phyloP scores from a whole-genome alignment of 164 flowering plant species.

The Malania oleifera region DNA sequence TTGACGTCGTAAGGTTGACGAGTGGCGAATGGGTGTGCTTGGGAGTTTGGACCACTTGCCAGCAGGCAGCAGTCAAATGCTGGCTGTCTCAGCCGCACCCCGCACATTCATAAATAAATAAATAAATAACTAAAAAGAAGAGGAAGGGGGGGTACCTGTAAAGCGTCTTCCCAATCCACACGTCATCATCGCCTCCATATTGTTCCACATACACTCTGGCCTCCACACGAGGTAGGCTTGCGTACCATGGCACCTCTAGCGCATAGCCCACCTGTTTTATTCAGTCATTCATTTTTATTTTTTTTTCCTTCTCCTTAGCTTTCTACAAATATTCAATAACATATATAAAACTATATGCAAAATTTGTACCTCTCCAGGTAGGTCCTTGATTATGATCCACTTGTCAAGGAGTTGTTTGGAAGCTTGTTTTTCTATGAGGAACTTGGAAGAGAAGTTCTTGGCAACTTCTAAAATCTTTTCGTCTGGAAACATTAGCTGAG shows the following conservation, averaged over 20 bases:
- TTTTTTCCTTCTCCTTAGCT: too few species aligned
- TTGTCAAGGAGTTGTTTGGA: slow-evolving; percentile 60
- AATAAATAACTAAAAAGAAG: too few species aligned
- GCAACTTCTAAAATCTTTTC: slow-evolving; percentile 70
- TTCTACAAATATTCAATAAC: not conserved
- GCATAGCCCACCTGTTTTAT: slow-evolving; percentile 76
- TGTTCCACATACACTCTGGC: slow-evolving; percentile 78
- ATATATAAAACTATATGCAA: not conserved
- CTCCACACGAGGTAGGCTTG: slow-evolving; percentile 77
- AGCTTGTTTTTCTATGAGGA: slow-evolving; percentile 54
- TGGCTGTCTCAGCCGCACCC: too few species aligned
- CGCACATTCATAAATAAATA: not conserved
- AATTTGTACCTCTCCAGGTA: slow-evolving; percentile 74
- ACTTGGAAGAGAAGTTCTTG: slow-evolving; percentile 44
- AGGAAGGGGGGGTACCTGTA: slow-evolving; percentile 45
- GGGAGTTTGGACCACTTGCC: too few species aligned
- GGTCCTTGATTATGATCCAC: slow-evolving; percentile 85
- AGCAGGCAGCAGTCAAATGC: too few species aligned
- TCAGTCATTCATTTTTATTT: not conserved
- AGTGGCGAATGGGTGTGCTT: too few species aligned
- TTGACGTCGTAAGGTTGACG: too few species aligned
- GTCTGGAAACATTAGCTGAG: slow-evolving; percentile 62
- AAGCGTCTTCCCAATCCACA: slow-evolving; percentile 96
- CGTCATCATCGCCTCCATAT: slow-evolving; percentile 82
- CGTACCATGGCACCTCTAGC: slow-evolving; percentile 79